Evolutionary conservation across 352 stramenopile species (phyloP), one percentile per base, ranked within the genome.

Genomic region (Phytophthora litchii): DNA sequence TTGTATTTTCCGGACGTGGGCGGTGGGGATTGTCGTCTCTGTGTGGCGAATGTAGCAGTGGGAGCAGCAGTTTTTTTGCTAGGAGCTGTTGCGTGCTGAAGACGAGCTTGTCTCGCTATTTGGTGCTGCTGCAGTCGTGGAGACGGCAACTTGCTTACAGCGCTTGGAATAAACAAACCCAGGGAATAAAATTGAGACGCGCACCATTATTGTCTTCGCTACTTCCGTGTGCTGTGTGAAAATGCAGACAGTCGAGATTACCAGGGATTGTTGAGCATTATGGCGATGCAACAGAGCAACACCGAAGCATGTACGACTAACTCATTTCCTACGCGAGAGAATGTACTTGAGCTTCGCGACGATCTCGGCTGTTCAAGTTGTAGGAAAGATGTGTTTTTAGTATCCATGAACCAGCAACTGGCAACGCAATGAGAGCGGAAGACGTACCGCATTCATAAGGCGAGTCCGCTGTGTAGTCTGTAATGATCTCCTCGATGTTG

Each of bases 301-400:
- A 17, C 14, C 36, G 11, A 35, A 21, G 21, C 9, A 40, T 19
- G 23, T 23, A 42, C 40, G 17, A 8, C 16, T 34, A 20, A 37
- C 25, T 72, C 75, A 88, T 62, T 92, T 92, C 67, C 83, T 74
- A 76, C 83, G 70, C 23, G 86, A 94, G 43, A 93, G 51, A 60
- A 95, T 95, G 73, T 95, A 95, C 80, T 94, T 95, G 57, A 95
- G 81, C 64, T 95, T 95, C 35, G 87, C 87, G 19, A 94, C 87
- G 43, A 95, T 95, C 63, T 95, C 87, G 14, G 87, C 87, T 94
- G 54, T 31, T 59, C 40, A 49, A 44, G 19, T 50, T 32, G 38
- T 54, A 55, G 16, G 38, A 38, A 68, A 55, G 46, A 46, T 61
- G 27, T 49, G n/a, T 29, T 4, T 7, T 56, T 57, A 62, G 55